Conservation (phyloP, 176 grass and related monocot genomes). For the Aegilops sharonensis region DNA sequence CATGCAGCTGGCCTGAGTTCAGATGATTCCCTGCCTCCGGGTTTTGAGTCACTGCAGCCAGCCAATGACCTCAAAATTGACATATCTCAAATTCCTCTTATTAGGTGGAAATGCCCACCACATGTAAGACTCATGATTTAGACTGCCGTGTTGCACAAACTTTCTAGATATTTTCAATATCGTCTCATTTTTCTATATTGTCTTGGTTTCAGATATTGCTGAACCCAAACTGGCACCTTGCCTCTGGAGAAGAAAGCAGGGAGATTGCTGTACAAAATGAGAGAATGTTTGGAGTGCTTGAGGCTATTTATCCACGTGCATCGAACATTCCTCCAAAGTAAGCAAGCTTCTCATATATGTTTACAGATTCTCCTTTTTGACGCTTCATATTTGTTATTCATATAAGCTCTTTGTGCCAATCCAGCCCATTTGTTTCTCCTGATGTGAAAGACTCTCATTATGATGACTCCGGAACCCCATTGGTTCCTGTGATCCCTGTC, state of each 20-base stretch:
- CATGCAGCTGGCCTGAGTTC: slow-evolving; percentile 57
- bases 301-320: slow-evolving; percentile 95
- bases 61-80: slow-evolving; percentile 53
- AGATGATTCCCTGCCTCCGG: slow-evolving; percentile 91
- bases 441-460: slow-evolving; percentile 55
- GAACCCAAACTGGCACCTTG: slow-evolving; percentile 63
- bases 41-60: slow-evolving; percentile 79
- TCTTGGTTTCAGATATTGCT: slow-evolving; percentile 58
- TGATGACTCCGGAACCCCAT: slow-evolving; percentile 62
- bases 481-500: slow-evolving; percentile 71
- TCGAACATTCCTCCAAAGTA: slow-evolving; percentile 90
- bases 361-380: slow-evolving; percentile 14
- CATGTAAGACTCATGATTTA: slow-evolving; percentile 40
- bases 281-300: slow-evolving; percentile 77
- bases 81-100: slow-evolving; percentile 61
- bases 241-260: slow-evolving; percentile 86
- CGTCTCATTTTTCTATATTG: background rate
- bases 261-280: slow-evolving; percentile 68
- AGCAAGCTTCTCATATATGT: slow-evolving; percentile 31
- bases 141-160: background rate
- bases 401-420: slow-evolving; percentile 10
- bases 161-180: background rate
- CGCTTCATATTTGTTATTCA: slow-evolving; percentile 20
- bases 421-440: slow-evolving; percentile 66
- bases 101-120: slow-evolving; percentile 71